These are phyloP conservation scores for Colletotrichum acutatum DNA, from an alignment of 2,329 filamentous ascomycete species.

Conservation along the genomic window DNA sequence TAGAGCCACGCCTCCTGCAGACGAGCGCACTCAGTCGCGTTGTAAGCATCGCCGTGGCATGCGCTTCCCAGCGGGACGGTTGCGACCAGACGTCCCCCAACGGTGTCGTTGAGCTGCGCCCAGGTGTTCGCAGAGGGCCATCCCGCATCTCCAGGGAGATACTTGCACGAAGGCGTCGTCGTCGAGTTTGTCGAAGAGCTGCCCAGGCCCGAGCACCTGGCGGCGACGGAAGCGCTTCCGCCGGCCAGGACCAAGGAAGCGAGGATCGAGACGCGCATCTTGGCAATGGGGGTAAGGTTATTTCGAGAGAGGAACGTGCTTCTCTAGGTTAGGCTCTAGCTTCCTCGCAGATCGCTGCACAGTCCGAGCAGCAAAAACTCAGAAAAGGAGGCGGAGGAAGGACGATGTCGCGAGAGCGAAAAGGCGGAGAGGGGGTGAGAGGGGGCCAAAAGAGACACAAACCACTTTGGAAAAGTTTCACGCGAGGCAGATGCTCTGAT, in stretches of 20 bases:
- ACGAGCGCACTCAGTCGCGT: slow-evolving; percentile 26
- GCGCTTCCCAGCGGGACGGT: slow-evolving; percentile 24
- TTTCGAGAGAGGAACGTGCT: slow-evolving; percentile 7
- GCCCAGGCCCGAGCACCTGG: background rate
- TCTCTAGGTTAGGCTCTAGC: no score
- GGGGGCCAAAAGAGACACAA: background rate
- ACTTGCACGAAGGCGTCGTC: slow-evolving; percentile 18
- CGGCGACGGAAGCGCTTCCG: background rate
- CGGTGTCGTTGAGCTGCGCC: slow-evolving; percentile 30
- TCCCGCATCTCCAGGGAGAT: slow-evolving; percentile 27
- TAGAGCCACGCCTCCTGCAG: slow-evolving; percentile 30
- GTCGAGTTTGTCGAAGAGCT: background rate
- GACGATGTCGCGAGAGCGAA: background rate
- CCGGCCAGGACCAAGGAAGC: slow-evolving; percentile 15
- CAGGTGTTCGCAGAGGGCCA: slow-evolving; percentile 24
- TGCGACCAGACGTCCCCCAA: slow-evolving; percentile 25
- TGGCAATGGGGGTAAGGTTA: slow-evolving; percentile 4
- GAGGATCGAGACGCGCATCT: slow-evolving; percentile 25
- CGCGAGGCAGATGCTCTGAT: slow-evolving; percentile 5
- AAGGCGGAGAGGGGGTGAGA: background rate
- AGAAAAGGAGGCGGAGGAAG: background rate
- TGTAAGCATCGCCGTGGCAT: slow-evolving; percentile 26
- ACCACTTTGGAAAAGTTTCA: background rate
- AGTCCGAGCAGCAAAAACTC: background rate
- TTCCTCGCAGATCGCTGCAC: background rate